Evolutionary conservation across 2,329 filamentous ascomycete genomes (phyloP), one percentile per base, ranked within the genome.

Genomic region (Stagonosporopsis chrysanthemi): DNA sequence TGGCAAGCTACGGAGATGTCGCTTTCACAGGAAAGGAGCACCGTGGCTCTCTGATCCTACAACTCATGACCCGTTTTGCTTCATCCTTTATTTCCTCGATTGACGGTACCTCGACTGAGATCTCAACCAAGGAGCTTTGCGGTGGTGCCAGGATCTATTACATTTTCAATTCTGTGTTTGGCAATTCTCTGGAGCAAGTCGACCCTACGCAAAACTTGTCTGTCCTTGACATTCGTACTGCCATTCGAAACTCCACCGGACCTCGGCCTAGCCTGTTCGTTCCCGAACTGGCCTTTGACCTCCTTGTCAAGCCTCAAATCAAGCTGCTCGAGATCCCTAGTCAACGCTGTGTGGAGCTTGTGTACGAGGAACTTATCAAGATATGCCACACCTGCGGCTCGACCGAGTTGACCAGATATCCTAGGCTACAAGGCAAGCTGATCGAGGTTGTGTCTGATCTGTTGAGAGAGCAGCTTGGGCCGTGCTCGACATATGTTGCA

Each of bases 341-440:
- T 74, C 95, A 99, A 75, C 88, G 95, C 68, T 99, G 95, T 72
- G 95, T 99, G 47, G 95, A 99, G 78, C 86, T 99, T 51, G 95
- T 99, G 2, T 99, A 99, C 76, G 95, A 99, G 76, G 95, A 99
- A 77, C 84, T 99, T 41, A 99, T 99, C 81, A 99, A 99, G 80
- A 98, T 99, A 66, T 97, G 95, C 79, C 95, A 99, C 76, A 99
- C 95, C 1, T 99, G 95, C 78, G 95, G 95, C 61, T 97, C 92
- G 2, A 96, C 90, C 15, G 95, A 99, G 77, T 86, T 99, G 19
- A 90, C 91, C 50, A 86, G 95, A 62, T 99, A 94, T 76, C 95
- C 95, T 12, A 87, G 95, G 60, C 82, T 99, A 50, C 95, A 99
- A 79, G 95, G 89, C 49, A 98, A 98, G 79, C 88, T 99, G 40